Conservation (phyloP, 495 filamentous ascomycete genomes). For the Daldinia childiae region DNA sequence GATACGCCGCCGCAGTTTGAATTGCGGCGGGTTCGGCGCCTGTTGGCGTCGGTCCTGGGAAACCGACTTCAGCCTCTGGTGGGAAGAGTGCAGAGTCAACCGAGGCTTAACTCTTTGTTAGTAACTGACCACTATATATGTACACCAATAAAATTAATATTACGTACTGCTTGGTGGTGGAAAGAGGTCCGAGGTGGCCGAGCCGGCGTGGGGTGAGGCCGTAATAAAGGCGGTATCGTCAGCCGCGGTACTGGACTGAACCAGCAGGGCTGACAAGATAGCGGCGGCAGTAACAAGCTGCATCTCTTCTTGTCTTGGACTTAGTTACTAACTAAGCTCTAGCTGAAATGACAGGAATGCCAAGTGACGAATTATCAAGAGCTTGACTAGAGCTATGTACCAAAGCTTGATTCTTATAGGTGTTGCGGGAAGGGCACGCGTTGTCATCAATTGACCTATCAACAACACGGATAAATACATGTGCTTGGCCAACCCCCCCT, state of each 20-base stretch:
- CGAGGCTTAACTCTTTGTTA: constrained; percentile 35
- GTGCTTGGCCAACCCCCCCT: constrained; percentile 20
- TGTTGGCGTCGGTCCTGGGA: constrained; percentile 40
- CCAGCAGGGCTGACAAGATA: constrained; percentile 31
- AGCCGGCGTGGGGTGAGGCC: constrained; percentile 34
- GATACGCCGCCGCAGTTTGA: constrained; percentile 40
- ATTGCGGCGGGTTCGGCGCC: constrained; percentile 38
- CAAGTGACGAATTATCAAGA: constrained; percentile 22
- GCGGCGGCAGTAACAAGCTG: constrained; percentile 28
- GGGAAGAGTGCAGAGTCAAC: constrained; percentile 41
- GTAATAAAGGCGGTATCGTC: constrained; percentile 33
- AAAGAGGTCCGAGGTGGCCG: constrained; percentile 35
- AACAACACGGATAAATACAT: constrained; percentile 25
- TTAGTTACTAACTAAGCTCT: constrained; percentile 9
- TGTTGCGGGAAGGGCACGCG: constrained; percentile 17
- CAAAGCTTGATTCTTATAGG: constrained; percentile 37
- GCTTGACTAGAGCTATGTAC: constrained; percentile 28
- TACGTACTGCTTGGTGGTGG: constrained; percentile 42
- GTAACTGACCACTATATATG: neutral
- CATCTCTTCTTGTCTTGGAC: constrained; percentile 29
- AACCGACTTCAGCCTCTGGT: constrained; percentile 41
- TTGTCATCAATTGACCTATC: constrained; percentile 33
- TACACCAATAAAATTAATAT: neutral
- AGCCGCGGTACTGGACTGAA: constrained; percentile 20
- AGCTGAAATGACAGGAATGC: constrained; percentile 16